Evolutionary conservation across 805 yeast genomes (phyloP).

Genomic region (Dipodascopsis uninucleata): DNA sequence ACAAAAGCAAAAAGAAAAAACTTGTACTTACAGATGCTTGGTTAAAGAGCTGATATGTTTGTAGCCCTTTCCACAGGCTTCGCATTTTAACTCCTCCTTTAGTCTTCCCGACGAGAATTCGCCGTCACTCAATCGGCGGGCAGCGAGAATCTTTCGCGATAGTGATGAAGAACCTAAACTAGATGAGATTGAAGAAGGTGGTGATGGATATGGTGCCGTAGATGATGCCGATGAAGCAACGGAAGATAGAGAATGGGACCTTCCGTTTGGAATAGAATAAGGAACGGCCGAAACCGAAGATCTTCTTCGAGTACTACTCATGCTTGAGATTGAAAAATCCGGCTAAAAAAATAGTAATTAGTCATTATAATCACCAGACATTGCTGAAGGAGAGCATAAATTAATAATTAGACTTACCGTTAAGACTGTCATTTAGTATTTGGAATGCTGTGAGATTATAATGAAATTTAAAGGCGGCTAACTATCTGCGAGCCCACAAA

Average conservation of each 20-base stretch:
- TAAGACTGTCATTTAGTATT: too few relatives aligned
- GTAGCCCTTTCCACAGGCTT: constrained; percentile 88
- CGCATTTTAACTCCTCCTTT: constrained; percentile 81
- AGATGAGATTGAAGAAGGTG: constrained; percentile 8
- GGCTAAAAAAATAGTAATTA: too few relatives aligned
- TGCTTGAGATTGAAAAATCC: constrained; percentile 2
- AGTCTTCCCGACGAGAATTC: constrained; percentile 65
- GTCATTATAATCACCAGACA: too few relatives aligned
- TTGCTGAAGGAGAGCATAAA: too few relatives aligned
- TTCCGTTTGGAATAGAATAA: constrained; percentile 25
- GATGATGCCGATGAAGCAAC: constrained; percentile 22
- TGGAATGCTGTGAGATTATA: too few relatives aligned
- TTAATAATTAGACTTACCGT: too few relatives aligned
- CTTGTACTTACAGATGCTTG: constrained; percentile 23
- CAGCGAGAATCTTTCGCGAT: constrained; percentile 50
- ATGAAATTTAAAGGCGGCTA: too few relatives aligned
- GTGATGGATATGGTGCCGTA: constrained; percentile 13
- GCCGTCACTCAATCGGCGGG: constrained; percentile 78
- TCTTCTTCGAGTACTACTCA: constrained; percentile 20
- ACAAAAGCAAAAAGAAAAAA: constrained; percentile 2
- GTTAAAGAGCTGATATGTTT: constrained; percentile 55
- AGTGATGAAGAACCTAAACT: constrained; percentile 13
- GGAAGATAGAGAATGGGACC: constrained; percentile 20
- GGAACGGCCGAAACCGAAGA: constrained; percentile 26
- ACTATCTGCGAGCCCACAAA: too few relatives aligned